Evolutionary conservation across 2,329 filamentous ascomycete species (phyloP).

Genomic region (Macrophomina phaseolina): DNA sequence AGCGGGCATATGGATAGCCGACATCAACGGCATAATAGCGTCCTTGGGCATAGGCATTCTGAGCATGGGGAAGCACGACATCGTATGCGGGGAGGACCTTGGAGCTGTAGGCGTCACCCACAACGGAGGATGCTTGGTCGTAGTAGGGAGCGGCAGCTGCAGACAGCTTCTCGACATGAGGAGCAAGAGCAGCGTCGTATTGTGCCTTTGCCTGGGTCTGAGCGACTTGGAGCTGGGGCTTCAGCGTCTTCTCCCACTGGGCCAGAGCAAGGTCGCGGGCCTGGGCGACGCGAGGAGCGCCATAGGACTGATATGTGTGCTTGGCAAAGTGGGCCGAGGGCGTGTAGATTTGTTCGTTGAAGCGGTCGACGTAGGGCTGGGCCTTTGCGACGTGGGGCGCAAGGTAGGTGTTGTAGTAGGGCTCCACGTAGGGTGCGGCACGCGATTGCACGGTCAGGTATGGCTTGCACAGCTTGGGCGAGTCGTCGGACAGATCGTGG

Average conservation of each 20-base stretch:
- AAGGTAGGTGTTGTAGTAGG: constrained; percentile 85
- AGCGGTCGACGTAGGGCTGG: constrained; percentile 70
- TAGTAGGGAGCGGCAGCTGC: constrained; percentile 73
- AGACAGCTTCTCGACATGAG: constrained; percentile 70
- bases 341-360: constrained; percentile 67
- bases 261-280: constrained; percentile 68
- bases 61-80: constrained; percentile 74
- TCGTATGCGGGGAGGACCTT: constrained; percentile 78
- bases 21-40: constrained; percentile 72
- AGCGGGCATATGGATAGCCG: constrained; percentile 73
- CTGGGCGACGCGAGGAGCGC: constrained; percentile 72
- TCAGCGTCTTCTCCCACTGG: constrained; percentile 80
- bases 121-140: constrained; percentile 65
- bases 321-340: constrained; percentile 71
- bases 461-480: constrained; percentile 80
- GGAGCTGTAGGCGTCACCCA: constrained; percentile 71
- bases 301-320: constrained; percentile 69
- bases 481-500: constrained; percentile 69
- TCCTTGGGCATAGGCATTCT: constrained; percentile 69
- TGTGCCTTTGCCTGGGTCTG: constrained; percentile 65
- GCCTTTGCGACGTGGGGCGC: constrained; percentile 79
- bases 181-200: constrained; percentile 75
- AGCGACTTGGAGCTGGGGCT: constrained; percentile 73
- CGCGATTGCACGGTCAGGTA: constrained; percentile 72
- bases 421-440: constrained; percentile 76